Conservation (phyloP, 192 early-diverging fungal genomes). For the Bifiguratus adelaidae region DNA sequence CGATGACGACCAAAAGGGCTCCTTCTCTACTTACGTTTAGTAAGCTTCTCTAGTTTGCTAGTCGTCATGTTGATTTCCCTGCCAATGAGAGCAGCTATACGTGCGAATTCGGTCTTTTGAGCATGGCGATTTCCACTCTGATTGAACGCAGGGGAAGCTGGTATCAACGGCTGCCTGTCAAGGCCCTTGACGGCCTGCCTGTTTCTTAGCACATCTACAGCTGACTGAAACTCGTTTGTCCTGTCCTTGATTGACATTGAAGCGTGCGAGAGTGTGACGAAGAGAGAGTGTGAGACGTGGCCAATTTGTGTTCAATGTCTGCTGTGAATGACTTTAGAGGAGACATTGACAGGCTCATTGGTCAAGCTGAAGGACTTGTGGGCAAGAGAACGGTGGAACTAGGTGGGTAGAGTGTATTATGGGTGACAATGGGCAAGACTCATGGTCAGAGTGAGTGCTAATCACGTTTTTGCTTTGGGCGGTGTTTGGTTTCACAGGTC, state of each 20-base stretch:
- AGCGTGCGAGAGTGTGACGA: background rate
- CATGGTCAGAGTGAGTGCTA: too few species aligned
- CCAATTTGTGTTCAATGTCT: too few species aligned
- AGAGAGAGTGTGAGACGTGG: background rate
- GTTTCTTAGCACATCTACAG: too few species aligned
- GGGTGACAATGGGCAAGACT: too few species aligned
- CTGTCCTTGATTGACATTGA: conserved; percentile 53
- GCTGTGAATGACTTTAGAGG: too few species aligned
- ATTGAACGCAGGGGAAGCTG: conserved; percentile 1
- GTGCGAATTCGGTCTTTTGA: conserved; percentile 66
- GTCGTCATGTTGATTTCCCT: conserved; percentile 82
- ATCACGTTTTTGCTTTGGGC: too few species aligned
- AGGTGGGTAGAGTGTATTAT: too few species aligned
- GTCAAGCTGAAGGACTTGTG: too few species aligned
- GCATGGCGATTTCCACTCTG: conserved; percentile 13
- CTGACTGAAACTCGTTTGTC: conserved; percentile 77
- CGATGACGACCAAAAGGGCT: background rate
- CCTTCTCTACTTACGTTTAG: conserved; percentile 38
- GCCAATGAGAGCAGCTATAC: conserved; percentile 73
- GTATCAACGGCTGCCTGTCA: conserved; percentile 12
- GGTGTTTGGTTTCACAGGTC: too few species aligned
- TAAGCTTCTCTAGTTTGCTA: conserved; percentile 75
- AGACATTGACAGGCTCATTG: too few species aligned
- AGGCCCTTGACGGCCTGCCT: conserved; percentile 40
- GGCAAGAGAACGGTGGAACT: too few species aligned